Evolutionary conservation across 306 rosid species (phyloP).

Genomic region (Chamaecrista fasciculata): DNA sequence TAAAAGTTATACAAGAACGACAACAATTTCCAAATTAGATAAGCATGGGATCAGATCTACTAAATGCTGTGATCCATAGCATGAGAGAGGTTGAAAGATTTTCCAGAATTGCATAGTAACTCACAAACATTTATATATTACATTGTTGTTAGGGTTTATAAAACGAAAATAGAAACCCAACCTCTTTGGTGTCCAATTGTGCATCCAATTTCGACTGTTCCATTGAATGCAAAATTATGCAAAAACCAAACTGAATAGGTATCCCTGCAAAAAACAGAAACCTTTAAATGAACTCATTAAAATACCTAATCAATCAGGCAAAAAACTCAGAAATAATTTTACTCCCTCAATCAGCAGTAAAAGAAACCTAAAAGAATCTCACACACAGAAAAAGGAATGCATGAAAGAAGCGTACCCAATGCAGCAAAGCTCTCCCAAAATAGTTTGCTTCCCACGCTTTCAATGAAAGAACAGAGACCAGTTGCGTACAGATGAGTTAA

Average conservation of each 20-base stretch:
- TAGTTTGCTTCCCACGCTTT: conserved; percentile 34
- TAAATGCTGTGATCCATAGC: conserved; percentile 19
- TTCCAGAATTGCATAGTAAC: conserved; percentile 5
- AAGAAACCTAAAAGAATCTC: conserved; percentile 26
- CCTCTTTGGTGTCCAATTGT: conserved; percentile 59
- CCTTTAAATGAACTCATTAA: conserved; percentile 24
- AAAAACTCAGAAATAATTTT: conserved; percentile 30
- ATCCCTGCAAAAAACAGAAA: conserved; percentile 41
- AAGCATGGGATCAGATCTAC: conserved; percentile 30
- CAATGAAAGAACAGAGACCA: conserved; percentile 13
- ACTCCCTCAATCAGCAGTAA: conserved; percentile 28
- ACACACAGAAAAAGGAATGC: conserved; percentile 22
- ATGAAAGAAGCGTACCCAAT: conserved; percentile 39
- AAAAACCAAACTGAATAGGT: conserved; percentile 38
- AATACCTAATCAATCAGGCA: conserved; percentile 23
- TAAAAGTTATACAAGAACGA: not conserved
- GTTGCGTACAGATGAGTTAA: conserved; percentile 38
- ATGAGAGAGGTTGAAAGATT: conserved; percentile 30
- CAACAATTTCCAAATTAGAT: not conserved
- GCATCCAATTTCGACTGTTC: conserved; percentile 51
- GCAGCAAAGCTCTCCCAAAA: conserved; percentile 32
- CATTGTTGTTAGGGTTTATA: conserved; percentile 30
- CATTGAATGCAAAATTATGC: conserved; percentile 41
- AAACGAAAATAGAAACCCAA: conserved; percentile 40
- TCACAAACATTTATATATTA: conserved; percentile 19